Base-by-base conservation (phyloP, 768 basidiomycete genomes). In the Plicaturopsis crispa region DNA sequence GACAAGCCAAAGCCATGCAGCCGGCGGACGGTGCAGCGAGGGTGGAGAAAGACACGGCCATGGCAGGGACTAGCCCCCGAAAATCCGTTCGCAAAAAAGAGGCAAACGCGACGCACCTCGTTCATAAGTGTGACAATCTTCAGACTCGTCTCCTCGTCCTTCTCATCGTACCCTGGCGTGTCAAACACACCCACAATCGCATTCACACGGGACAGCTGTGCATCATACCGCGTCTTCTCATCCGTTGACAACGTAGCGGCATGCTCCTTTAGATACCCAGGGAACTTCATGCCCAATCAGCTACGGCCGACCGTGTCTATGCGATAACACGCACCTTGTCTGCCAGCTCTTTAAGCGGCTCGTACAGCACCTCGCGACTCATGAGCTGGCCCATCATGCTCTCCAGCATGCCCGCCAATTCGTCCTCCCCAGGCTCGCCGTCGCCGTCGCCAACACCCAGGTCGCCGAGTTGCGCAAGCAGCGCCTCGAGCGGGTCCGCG, bases 311-410 rank as follows among this genome's bases (percentile, higher is more conserved):
- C 37, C 5, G 24, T 28, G 20, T 42, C 39, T 7, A 24, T 16
- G 24, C 24, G 31, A 35, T 21, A 20, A 24, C 16, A 47, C 69
- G 22, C 44, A 83, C 86, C 54, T 82, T 81, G 12, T 80, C 75
- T 12, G 69, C 60, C 16, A 94, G 59, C 52, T 94, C 90, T 48
- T 84, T 86, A 41, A 93, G 53, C 0, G 91, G 90, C 32, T 90
- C 87, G 47, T 91, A 83, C n/a, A 93, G 60, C 3, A 90, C 66
- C 0, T 88, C 84, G 51, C 87, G 84, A 61, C 72, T 75, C 79
- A 89, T 80, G 18, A 90, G 66, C 56, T 82, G 75, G 16, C 70
- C 62, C 85, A 90, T 87, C 75, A 93, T 84, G 18, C 55, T 72
- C 54, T 92, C 87, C 6, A 94, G 66, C 43, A 90, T 61, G 1